A percentile compares a stretch with the other conserved stretches of the same genome.
phyloP scores from a whole-genome alignment of 148 eudicot species.

The Suaeda aralocaspica region DNA sequence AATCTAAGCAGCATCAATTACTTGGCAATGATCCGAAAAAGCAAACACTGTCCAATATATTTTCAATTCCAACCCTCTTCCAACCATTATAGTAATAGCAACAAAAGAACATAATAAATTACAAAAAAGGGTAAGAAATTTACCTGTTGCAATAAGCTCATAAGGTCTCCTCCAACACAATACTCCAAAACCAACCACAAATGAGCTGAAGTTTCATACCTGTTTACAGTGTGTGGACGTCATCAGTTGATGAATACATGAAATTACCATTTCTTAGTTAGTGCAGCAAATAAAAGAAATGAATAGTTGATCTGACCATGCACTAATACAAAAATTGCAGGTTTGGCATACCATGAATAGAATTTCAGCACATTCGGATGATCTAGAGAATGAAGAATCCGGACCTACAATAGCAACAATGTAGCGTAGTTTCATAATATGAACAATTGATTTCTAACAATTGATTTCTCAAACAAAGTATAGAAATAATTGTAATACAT shows the following conservation, averaged over 20 bases:
- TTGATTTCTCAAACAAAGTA: too few relatives aligned
- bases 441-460: too few relatives aligned
- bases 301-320: background rate
- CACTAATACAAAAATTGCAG: background rate
- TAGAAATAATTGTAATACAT: too few relatives aligned
- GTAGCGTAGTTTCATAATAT: background rate
- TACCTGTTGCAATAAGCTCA: constrained; percentile 81
- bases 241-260: background rate
- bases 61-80: background rate
- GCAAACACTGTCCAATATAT: background rate
- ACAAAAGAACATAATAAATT: background rate
- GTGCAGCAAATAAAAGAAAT: background rate
- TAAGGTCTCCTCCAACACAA: constrained; percentile 95
- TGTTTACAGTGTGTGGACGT: constrained; percentile 19
- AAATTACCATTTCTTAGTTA: background rate
- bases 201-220: constrained; percentile 97
- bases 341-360: constrained; percentile 59
- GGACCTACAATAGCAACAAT: constrained; percentile 48
- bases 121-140: constrained; percentile 9
- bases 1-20: background rate
- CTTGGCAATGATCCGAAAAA: background rate
- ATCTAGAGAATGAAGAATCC: constrained; percentile 68
- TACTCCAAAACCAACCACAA: constrained; percentile 93
- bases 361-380: constrained; percentile 84
- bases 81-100: background rate